Evolutionary conservation across 1,284 basidiomycete species (phyloP), one percentile per base, ranked within the genome.

Genomic region (Termitomyces sp.): DNA sequence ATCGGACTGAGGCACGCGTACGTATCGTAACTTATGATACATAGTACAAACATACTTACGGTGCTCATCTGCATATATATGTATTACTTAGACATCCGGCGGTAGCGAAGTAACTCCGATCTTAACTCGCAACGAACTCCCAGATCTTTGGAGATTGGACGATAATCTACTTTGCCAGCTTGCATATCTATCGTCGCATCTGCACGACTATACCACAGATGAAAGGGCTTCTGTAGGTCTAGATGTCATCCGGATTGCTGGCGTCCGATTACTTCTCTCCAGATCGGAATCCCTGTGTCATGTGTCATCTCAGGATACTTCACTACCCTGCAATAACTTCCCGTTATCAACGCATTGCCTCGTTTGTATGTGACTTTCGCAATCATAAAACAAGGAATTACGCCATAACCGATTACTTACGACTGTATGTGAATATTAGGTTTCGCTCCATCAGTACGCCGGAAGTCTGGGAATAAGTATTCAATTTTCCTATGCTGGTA

Each of bases 291-390:
- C 19, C 28, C 28, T 28, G n/a, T 40, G 3, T 37, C 35, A 13
- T 37, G 6, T 37, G 26, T 50, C 41, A 50, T 28, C 49, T 38
- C 21, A 24, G n/a, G 42, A 50, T 44, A 28, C 33, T 37, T 28
- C 21, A 35, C n/a, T n/a, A n/a, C n/a, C 40, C 24, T 44, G 21
- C 21, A 50, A 4, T 26, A 50, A 37, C 24, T 50, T n/a, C 34
- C 49, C 28, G 44, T 50, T 50, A 43, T 50, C 41, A 37, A 50
- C 41, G 16, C 42, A 38, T 30, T 30, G n/a, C 31, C 35, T 47
- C 21, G 31, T 34, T 44, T 44, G 41, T 50, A 38, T 11, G 14
- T 50, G 35, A 50, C 41, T 37, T 38, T 38, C 26, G 18, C 40
- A 14, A 21, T 11, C 18, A 13, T 16, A 24, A 16, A 44, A 21